Evolutionary conservation across 805 yeast species (phyloP), one percentile per base, ranked within the genome.

Genomic region (Lachancea fermentati): DNA sequence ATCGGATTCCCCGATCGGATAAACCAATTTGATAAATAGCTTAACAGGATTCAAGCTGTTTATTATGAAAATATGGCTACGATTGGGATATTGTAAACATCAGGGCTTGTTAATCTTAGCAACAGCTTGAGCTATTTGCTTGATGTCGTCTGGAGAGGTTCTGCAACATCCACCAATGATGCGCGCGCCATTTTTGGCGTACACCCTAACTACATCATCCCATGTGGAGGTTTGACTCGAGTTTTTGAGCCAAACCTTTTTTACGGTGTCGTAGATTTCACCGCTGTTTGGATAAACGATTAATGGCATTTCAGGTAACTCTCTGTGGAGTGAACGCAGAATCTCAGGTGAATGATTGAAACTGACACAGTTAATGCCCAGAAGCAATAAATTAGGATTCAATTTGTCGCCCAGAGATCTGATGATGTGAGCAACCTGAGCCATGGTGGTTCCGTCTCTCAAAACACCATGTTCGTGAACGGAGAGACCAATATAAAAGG

Each of bases 151-250:
- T 0, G 88, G 87, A 0, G 76, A 69, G 1, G 86, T 80, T 49
- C 86, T 68, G 47, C 91, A 84, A 58, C 91, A 84, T 2, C 89
- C 91, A 6, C 93, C 93, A 39, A 84, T 64, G 6, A 81, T 68
- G 26, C 70, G 68, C 2, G 72, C 71, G 6, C 70, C 68, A 5
- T 55, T 53, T 3, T 47, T 36, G 15, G 63, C 45, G 75, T 81
- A 75, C 14, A 58, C 53, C 19, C 51, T 40, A 2, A 69, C 69
- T 17, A 64, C 60, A 3, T 56, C 47, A 2, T 54, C 59, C 74
- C 83, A 71, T 2, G 58, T 46, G 13, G 47, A 38, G 6, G 42
- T 45, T 18, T 47, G 54, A 2, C 53, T 48, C 22, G 55, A 44
- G 6, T 51, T 51, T 15, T 44, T 41, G 51, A 58, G 35, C 79